Conservation (phyloP, 106 monocot genomes). For the Dioscorea alata region DNA sequence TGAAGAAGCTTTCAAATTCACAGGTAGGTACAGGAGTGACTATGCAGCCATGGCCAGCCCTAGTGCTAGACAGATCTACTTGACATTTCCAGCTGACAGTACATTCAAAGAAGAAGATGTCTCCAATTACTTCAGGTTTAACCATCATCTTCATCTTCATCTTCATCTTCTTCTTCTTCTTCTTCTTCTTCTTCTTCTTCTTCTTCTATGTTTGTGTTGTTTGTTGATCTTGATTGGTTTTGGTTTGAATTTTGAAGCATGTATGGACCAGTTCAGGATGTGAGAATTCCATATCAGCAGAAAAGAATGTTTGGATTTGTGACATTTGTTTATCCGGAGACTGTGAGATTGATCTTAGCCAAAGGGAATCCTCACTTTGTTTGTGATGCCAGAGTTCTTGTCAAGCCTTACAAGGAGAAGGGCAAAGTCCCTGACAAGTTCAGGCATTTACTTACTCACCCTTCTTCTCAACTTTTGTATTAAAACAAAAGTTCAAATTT, state of each 20-base stretch:
- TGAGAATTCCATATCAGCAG: slow-evolving; percentile 90
- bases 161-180: not conserved
- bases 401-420: slow-evolving; percentile 98
- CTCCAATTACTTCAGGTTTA: slow-evolving; percentile 87
- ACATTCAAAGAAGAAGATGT: slow-evolving; percentile 93
- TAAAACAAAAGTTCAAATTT: not conserved
- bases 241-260: slow-evolving; percentile 33
- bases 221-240: not conserved
- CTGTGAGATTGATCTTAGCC: slow-evolving; percentile 88
- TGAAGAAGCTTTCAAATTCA: slow-evolving; percentile 55
- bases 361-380: slow-evolving; percentile 95
- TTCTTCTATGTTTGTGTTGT: not conserved
- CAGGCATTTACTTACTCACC: slow-evolving; percentile 29
- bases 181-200: too few species aligned
- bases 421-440: slow-evolving; percentile 96
- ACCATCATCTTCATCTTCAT: not conserved
- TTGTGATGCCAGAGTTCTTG: slow-evolving; percentile 84
- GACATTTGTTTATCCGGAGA: slow-evolving; percentile 88
- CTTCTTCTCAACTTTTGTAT: not conserved
- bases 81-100: slow-evolving; percentile 92
- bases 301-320: slow-evolving; percentile 97
- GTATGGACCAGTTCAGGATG: slow-evolving; percentile 95
- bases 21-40: slow-evolving; percentile 51
- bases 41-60: slow-evolving; percentile 58
- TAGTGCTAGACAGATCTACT: slow-evolving; percentile 85